These are phyloP conservation scores for Russula brevipes DNA, from an alignment of 768 basidiomycete species.

Conservation along the genomic window DNA sequence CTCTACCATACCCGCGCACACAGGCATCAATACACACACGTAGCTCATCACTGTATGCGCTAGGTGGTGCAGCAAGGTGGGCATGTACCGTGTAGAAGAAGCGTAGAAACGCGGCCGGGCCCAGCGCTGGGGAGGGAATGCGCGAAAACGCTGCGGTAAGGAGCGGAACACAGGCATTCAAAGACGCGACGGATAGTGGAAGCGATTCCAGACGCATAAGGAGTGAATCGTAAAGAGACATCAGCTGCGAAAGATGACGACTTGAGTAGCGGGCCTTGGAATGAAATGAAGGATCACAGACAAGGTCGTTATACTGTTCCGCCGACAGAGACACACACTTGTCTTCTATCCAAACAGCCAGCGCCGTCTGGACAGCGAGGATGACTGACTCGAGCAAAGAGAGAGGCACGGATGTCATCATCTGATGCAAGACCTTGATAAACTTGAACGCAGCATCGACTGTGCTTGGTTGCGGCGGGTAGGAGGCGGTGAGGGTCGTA, in stretches of 20 bases:
- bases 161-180: conserved; percentile 13
- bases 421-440: neutral
- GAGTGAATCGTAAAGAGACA: conserved; percentile 12
- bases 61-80: neutral
- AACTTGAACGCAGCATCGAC: neutral
- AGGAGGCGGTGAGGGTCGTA: neutral
- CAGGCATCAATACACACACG: conserved; percentile 15
- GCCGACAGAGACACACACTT: neutral
- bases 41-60: conserved; percentile 13
- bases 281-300: neutral
- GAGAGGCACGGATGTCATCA: neutral
- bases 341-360: conserved; percentile 21
- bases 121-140: conserved; percentile 13
- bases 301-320: conserved; percentile 12
- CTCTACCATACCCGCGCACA: conserved; percentile 6
- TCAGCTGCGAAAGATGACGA: neutral
- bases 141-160: conserved; percentile 16
- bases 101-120: conserved; percentile 9
- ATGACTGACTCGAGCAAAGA: conserved; percentile 1
- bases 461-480: conserved; percentile 11
- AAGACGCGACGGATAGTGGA: neutral
- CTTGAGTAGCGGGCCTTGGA: neutral
- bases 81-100: conserved; percentile 6
- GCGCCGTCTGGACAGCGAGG: neutral
- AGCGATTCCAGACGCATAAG: conserved; percentile 11